Base-by-base conservation (phyloP, 352 stramenopile genomes). In the Pythium biforme region DNA sequence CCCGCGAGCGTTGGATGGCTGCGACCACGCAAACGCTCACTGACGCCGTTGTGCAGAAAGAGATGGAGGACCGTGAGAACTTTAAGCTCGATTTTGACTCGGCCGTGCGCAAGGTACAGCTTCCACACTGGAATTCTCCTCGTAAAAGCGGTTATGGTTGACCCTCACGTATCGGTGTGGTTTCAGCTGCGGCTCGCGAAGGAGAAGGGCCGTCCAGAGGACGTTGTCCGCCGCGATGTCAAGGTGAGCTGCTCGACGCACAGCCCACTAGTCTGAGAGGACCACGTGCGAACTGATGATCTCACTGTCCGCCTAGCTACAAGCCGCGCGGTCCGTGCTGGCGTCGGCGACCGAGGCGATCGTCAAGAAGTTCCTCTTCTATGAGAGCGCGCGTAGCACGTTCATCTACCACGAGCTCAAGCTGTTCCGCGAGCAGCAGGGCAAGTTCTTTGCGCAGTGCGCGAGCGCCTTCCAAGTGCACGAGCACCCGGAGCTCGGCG, bases 41-140 rank as follows among this genome's bases (percentile, higher is more conserved):
- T 8, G 10, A n/a, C 37, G 37, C 12, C 2, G 15, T 23, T 22
- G 9, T 31, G 20, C 48, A 75, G 70, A 74, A 74, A 69, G 70
- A 77, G 55, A 68, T 77, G 61, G 66, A 74, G 10, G 55, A 70
- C 20, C 70, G 66, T 1, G 66, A 77, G 62, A 73, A 74, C 40
- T 57, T 73, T 10, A 77, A 74, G 48, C 66, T 77, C 12, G 70
- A 77, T 33, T 77, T 74, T 46, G 70, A 77, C 45, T 77, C 70
- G 7, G 70, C 70, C 17, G 64, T 72, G 10, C 66, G 70, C 12
- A 77, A 77, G 46, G 68, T 72, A 51, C 2, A n/a, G n/a, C n/a
- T n/a, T n/a, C n/a, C n/a, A n/a, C n/a, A n/a, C n/a, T n/a, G n/a
- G n/a, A n/a, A n/a, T n/a, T n/a, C n/a, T n/a, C n/a, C n/a, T n/a